These are phyloP conservation scores for Pythium pectinolyticum DNA, from an alignment of 352 stramenopile species.

Conservation along the genomic window DNA sequence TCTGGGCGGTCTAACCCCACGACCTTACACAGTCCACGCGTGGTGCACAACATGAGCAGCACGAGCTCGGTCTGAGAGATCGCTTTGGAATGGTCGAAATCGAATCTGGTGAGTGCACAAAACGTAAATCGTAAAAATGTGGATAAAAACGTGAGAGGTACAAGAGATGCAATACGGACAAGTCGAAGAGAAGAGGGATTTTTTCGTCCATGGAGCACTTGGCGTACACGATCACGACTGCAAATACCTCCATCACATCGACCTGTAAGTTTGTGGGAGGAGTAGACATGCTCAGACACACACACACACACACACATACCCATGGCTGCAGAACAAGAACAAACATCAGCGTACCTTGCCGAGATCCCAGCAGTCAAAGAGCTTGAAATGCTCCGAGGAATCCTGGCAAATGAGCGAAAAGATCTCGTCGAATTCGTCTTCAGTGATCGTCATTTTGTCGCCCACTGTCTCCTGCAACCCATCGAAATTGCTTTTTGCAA, in stretches of 20 bases:
- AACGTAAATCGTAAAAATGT: background rate
- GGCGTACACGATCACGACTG: constrained; percentile 75
- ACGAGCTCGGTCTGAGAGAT: constrained; percentile 70
- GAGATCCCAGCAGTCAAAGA: constrained; percentile 63
- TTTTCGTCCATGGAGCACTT: constrained; percentile 64
- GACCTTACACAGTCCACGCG: constrained; percentile 69
- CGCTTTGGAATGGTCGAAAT: constrained; percentile 73
- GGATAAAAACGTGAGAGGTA: background rate
- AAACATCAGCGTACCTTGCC: constrained; percentile 44
- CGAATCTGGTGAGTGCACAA: constrained; percentile 38
- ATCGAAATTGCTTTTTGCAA: constrained; percentile 65
- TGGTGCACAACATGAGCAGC: constrained; percentile 71
- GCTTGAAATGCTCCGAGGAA: constrained; percentile 59
- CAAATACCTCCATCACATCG: constrained; percentile 74
- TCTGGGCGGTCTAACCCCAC: constrained; percentile 55
- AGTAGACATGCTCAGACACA: no score
- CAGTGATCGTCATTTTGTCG: constrained; percentile 76
- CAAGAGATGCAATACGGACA: constrained; percentile 31
- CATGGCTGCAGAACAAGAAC: background rate
- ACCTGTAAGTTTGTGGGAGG: constrained; percentile 40
- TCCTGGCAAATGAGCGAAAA: constrained; percentile 79
- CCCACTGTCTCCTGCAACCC: constrained; percentile 57
- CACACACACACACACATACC: background rate
- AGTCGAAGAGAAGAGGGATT: constrained; percentile 65
- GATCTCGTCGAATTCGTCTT: constrained; percentile 76